Conservation (phyloP, 495 filamentous ascomycete genomes). For the Lasiosphaeriaceae sp. region DNA sequence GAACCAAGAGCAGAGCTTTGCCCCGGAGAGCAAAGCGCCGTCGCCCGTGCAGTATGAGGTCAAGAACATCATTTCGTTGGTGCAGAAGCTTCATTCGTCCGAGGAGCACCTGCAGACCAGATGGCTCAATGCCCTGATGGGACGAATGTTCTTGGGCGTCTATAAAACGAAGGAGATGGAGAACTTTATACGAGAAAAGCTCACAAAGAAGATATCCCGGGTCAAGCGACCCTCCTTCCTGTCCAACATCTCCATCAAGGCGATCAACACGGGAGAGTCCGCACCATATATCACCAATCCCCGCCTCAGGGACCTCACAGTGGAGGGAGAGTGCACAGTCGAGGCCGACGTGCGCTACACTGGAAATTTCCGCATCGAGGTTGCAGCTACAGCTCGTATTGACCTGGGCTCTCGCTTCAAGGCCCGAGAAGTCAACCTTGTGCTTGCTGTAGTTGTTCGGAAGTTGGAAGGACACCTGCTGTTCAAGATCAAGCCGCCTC, state of each 20-base stretch:
- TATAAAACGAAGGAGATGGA: constrained; percentile 83
- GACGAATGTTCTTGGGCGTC: constrained; percentile 79
- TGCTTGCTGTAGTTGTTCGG: constrained; percentile 81
- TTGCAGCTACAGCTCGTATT: constrained; percentile 84
- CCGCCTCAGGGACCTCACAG: constrained; percentile 79
- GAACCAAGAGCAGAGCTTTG: constrained; percentile 67
- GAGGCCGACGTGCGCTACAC: constrained; percentile 85
- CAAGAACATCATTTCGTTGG: constrained; percentile 78
- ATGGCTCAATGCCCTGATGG: constrained; percentile 90
- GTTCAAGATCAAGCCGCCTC: constrained; percentile 87
- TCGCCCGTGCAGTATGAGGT: constrained; percentile 74
- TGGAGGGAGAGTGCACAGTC: constrained; percentile 81
- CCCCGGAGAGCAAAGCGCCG: constrained; percentile 57
- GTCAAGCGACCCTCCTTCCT: constrained; percentile 91
- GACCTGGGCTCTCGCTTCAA: constrained; percentile 89
- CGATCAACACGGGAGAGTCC: constrained; percentile 80
- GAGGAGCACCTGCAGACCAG: constrained; percentile 89
- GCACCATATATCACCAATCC: constrained; percentile 90
- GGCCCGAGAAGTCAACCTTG: constrained; percentile 78
- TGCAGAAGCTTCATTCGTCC: constrained; percentile 85
- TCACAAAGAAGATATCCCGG: constrained; percentile 92
- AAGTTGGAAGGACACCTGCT: constrained; percentile 81
- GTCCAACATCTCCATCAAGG: constrained; percentile 71
- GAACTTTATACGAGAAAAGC: constrained; percentile 72
- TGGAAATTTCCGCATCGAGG: constrained; percentile 83